Evolutionary conservation across 1,284 basidiomycete genomes (phyloP).

Genomic region (Ustilago sp.): DNA sequence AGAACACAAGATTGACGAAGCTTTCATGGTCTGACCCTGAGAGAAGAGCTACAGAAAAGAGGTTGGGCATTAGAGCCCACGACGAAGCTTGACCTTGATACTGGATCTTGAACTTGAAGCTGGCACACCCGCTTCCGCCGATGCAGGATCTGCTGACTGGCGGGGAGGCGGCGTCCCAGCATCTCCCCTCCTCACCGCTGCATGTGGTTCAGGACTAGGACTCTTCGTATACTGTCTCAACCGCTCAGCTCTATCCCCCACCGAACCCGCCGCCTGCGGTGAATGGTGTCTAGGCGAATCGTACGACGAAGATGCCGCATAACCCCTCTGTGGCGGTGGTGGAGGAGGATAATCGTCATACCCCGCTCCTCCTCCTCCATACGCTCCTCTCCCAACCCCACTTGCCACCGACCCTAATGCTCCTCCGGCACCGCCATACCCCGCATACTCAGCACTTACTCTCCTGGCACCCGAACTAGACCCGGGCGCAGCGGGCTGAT

Average conservation of each 20-base stretch:
- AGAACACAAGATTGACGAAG: slow-evolving; percentile 11
- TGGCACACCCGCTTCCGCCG: slow-evolving; percentile 8
- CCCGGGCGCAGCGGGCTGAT: not conserved
- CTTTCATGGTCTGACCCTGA: not conserved
- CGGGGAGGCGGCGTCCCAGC: slow-evolving; percentile 7
- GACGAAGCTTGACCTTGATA: slow-evolving; percentile 41
- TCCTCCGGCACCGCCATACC: not conserved
- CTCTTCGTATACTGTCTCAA: slow-evolving; percentile 50
- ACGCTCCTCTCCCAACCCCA: slow-evolving; percentile 12
- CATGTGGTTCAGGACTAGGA: slow-evolving; percentile 33
- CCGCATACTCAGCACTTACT: not conserved
- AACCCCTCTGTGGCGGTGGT: slow-evolving; percentile 15
- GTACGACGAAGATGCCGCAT: slow-evolving; percentile 16
- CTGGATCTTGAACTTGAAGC: slow-evolving; percentile 19
- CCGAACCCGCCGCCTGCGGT: slow-evolving; percentile 18
- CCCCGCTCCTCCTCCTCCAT: slow-evolving; percentile 12
- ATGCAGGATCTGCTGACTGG: slow-evolving; percentile 7
- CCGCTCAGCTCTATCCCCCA: slow-evolving; percentile 38
- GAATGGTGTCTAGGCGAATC: slow-evolving; percentile 34
- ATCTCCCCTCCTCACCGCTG: slow-evolving; percentile 7
- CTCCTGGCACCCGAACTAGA: not conserved
- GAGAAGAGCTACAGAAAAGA: not conserved
- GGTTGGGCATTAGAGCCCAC: slow-evolving; percentile 11
- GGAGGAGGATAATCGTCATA: slow-evolving; percentile 44
- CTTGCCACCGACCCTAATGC: slow-evolving; percentile 1